Evolutionary conservation across 2,329 filamentous ascomycete species (phyloP), one percentile per base, ranked within the genome.

Genomic region (Hypoxylon sp.): DNA sequence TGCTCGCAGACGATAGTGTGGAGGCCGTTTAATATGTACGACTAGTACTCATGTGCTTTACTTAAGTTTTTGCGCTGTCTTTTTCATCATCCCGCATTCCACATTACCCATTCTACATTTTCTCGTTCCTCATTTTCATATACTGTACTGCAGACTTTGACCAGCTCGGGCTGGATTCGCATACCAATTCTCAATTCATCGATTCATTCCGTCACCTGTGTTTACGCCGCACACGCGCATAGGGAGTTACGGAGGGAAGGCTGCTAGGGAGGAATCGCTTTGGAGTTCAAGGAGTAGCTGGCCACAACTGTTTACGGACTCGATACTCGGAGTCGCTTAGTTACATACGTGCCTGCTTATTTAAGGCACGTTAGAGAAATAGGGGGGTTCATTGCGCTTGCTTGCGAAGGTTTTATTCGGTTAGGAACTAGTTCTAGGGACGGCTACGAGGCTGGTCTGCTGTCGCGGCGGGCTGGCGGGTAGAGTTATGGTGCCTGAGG

Each of bases 1-100:
- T 39, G 71, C 71, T 46, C 65, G 71, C 56, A 69, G 73, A 51
- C 74, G 74, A 63, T 63, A 60, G 64, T 63, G 34, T 39, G 37
- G 56, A 52, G 48, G 25, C 7, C 21, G 39, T 60, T 63, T 50
- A 53, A 59, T 67, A 61, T 65, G 67, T 69, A 69, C 30, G 39
- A 61, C 37, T 65, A 70, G 2, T 19, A 29, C 50, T 59, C 52
- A 48, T 68, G 61, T 54, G 72, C 67, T 73, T 71, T 65, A 72
- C 51, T 60, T 11, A 19, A 41, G 16, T 16, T 19, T 41, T 11
- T 21, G 16, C 37, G 16, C 16, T 19, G 37, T 2, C 9, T 41
- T 19, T 8, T 41, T 7, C 30, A 12, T 19, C 37, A 11, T 11
- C 16, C 37, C 37, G 16, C 16, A 21, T 41, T 41, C 16, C 37